Percentiles rank a stretch among this genome's conserved stretches.
phyloP scores from a whole-genome alignment of 1,139 yeast genomes.

The Suhomyces yuchorum region DNA sequence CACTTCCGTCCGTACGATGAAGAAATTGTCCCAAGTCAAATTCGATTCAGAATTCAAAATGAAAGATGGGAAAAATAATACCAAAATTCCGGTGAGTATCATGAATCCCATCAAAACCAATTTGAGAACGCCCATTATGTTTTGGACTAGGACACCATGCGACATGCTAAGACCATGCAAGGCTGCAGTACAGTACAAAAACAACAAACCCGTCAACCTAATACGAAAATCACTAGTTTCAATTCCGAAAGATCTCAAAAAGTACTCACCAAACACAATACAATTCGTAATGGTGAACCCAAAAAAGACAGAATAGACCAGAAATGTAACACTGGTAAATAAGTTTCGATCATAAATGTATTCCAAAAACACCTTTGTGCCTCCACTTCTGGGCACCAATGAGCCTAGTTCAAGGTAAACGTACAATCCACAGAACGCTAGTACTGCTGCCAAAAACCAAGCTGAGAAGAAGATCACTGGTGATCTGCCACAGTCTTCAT shows the following conservation, averaged over 20 bases:
- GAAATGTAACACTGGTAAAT: slow-evolving; percentile 59
- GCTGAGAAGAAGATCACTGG: slow-evolving; percentile 58
- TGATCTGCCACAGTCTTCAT: slow-evolving; percentile 68
- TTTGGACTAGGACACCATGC: slow-evolving; percentile 57
- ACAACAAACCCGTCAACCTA: slow-evolving; percentile 46
- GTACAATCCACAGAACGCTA: slow-evolving; percentile 67
- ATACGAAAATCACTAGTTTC: slow-evolving; percentile 38
- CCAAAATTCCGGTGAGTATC: slow-evolving; percentile 54
- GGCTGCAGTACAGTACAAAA: slow-evolving; percentile 44
- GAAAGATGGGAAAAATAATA: slow-evolving; percentile 43
- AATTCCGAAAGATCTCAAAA: slow-evolving; percentile 51
- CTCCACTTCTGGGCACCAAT: slow-evolving; percentile 72
- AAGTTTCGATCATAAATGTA: slow-evolving; percentile 62
- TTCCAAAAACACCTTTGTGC: slow-evolving; percentile 70
- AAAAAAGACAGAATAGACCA: slow-evolving; percentile 57
- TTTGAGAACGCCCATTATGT: slow-evolving; percentile 57
- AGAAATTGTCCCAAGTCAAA: slow-evolving; percentile 37
- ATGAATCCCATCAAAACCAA: slow-evolving; percentile 50
- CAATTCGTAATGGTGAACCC: slow-evolving; percentile 69
- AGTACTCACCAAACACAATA: slow-evolving; percentile 71
- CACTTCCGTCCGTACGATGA: slow-evolving; percentile 29
- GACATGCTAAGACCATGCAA: slow-evolving; percentile 58
- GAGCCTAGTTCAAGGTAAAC: slow-evolving; percentile 71
- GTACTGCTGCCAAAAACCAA: slow-evolving; percentile 62
- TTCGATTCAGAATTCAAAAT: slow-evolving; percentile 46